These are phyloP conservation scores for Paracamarosporium sp. DNA, from an alignment of 2,329 filamentous ascomycete genomes.

Conservation along the genomic window DNA sequence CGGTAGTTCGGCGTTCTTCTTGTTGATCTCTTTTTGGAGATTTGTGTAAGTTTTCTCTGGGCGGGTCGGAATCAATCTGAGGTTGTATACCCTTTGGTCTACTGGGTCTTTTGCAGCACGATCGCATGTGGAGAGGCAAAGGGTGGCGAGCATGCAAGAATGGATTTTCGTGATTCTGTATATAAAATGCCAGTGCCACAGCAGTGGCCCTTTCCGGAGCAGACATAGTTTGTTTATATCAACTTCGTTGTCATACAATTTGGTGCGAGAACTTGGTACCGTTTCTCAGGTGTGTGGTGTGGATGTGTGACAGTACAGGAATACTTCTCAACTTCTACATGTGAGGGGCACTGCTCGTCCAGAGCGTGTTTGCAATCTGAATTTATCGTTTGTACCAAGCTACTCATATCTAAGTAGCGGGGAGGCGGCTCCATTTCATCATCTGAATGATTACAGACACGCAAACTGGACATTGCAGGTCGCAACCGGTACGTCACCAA, in stretches of 20 bases:
- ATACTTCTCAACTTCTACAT: background rate
- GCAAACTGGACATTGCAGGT: background rate
- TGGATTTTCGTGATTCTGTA: slow-evolving; percentile 29
- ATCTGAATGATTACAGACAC: background rate
- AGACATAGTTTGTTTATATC: slow-evolving; percentile 17
- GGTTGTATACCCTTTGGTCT: slow-evolving; percentile 46
- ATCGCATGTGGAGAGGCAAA: slow-evolving; percentile 9
- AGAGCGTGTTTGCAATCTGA: background rate
- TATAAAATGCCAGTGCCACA: slow-evolving; percentile 17
- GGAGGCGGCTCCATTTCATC: background rate
- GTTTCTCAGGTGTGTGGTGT: background rate
- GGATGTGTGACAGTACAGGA: background rate
- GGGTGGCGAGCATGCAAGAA: slow-evolving; percentile 18
- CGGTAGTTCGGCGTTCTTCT: slow-evolving; percentile 24
- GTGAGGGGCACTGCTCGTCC: background rate
- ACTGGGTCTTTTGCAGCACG: slow-evolving; percentile 21
- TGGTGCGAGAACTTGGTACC: background rate
- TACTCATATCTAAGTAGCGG: background rate
- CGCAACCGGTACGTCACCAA: background rate
- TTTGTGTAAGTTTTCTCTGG: slow-evolving; percentile 11
- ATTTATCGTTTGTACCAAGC: background rate
- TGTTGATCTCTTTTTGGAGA: slow-evolving; percentile 9
- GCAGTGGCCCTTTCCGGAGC: background rate
- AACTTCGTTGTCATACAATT: background rate
- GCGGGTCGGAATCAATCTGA: slow-evolving; percentile 26